Evolutionary conservation across 371 early-diverging fungal genomes (phyloP).

Genomic region (Lichtheimia ramosa): DNA sequence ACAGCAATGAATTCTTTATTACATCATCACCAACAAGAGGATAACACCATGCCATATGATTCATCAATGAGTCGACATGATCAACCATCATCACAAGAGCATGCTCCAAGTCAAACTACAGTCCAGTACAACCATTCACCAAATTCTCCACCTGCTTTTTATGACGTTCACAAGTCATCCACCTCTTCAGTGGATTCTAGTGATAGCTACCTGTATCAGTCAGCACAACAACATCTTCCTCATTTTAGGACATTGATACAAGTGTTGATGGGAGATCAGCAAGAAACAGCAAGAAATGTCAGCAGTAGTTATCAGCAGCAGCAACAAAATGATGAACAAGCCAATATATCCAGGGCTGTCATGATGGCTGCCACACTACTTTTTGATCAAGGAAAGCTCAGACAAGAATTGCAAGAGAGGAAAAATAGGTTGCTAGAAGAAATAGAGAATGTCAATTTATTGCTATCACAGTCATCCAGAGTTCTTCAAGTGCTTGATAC

Average conservation of each 20-base stretch:
- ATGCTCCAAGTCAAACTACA: not conserved
- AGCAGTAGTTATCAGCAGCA: not conserved
- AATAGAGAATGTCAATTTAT: constrained; percentile 27
- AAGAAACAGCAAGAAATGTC: no score
- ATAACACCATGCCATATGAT: not conserved
- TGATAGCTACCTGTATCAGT: no score
- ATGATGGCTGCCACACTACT: constrained; percentile 15
- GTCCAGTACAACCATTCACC: not conserved
- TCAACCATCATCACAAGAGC: not conserved
- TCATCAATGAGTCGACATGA: no score
- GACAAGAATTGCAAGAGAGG: constrained; percentile 24
- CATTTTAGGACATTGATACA: not conserved
- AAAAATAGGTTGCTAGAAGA: constrained; percentile 33
- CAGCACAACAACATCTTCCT: constrained; percentile 3
- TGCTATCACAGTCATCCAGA: constrained; percentile 35
- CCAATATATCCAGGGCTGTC: constrained; percentile 5
- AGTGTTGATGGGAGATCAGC: not conserved
- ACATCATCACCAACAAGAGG: not conserved
- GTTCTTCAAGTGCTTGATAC: constrained; percentile 35
- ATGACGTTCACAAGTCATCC: not conserved
- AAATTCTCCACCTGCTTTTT: not conserved
- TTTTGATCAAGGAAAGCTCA: constrained; percentile 26
- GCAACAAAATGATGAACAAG: not conserved
- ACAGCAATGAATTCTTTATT: not conserved
- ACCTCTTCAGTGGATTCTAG: not conserved